Conservation (phyloP, 1,139 yeast species). For the Pneumocystis canis region DNA sequence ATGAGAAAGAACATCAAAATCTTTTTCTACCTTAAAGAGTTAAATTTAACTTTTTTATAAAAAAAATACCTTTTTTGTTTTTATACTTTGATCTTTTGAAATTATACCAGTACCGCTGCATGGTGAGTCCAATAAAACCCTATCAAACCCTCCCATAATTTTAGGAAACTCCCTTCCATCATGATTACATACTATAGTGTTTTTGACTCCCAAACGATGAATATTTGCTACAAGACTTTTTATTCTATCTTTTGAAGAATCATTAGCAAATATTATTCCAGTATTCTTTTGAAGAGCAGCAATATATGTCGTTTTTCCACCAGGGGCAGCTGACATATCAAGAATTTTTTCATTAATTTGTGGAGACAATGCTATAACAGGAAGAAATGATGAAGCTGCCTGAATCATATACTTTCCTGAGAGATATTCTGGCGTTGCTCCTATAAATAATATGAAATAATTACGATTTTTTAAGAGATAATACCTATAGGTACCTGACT, state of each 20-base stretch:
- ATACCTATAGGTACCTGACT: conserved; percentile 93
- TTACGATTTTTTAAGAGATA: not conserved
- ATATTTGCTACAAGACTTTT: conserved; percentile 93
- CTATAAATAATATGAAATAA: not conserved
- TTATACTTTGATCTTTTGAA: conserved; percentile 91
- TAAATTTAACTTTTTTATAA: conserved; percentile 65
- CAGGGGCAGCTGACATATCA: conserved; percentile 99
- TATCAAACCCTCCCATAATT: conserved; percentile 94
- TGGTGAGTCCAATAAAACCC: conserved; percentile 92
- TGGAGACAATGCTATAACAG: conserved; percentile 94
- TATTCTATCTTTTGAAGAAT: conserved; percentile 89
- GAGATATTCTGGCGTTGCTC: conserved; percentile 91
- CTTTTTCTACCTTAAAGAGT: conserved; percentile 47
- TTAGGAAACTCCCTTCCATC: conserved; percentile 98
- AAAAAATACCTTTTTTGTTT: conserved; percentile 51
- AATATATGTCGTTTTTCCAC: conserved; percentile 95
- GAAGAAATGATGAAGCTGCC: conserved; percentile 95
- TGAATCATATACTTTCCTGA: conserved; percentile 96
- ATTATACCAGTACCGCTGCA: conserved; percentile 99
- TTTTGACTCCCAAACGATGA: conserved; percentile 91
- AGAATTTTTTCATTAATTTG: conserved; percentile 87
- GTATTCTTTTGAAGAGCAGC: conserved; percentile 96
- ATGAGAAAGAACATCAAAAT: conserved; percentile 91
- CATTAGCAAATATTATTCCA: conserved; percentile 94
- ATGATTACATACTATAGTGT: conserved; percentile 90